These are phyloP conservation scores for Babesia gibsoni DNA, from an alignment of 169 alveolate species.

Conservation along the genomic window DNA sequence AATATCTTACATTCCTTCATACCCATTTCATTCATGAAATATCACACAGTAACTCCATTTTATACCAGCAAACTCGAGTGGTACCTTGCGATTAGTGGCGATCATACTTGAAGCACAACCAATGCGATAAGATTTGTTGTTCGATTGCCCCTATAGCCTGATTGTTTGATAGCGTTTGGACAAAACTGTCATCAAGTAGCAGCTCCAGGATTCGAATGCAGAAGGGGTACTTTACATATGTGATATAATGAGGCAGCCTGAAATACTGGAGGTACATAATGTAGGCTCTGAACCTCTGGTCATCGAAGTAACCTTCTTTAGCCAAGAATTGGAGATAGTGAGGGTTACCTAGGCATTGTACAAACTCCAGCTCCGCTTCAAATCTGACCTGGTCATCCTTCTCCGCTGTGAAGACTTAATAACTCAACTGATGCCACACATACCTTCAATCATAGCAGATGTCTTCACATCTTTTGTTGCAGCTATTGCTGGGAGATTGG, in stretches of 20 bases:
- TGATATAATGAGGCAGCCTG: conserved; percentile 65
- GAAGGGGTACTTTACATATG: conserved; percentile 66
- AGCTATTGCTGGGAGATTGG: background rate
- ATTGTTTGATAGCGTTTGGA: conserved; percentile 22
- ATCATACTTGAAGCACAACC: conserved; percentile 60
- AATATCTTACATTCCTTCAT: too few species aligned
- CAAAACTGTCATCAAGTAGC: conserved; percentile 59
- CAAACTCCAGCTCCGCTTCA: conserved; percentile 73
- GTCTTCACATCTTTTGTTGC: conserved; percentile 13
- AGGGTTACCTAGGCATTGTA: conserved; percentile 72
- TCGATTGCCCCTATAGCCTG: conserved; percentile 44
- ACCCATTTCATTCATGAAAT: too few species aligned
- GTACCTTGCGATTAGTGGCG: conserved; percentile 23
- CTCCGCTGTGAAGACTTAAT: conserved; percentile 8
- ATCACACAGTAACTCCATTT: too few species aligned
- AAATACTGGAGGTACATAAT: conserved; percentile 70
- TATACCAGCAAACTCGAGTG: background rate
- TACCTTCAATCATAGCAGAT: conserved; percentile 36
- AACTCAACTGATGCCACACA: background rate
- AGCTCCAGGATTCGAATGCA: conserved; percentile 71
- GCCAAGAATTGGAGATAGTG: conserved; percentile 65
- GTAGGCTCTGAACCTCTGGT: conserved; percentile 65
- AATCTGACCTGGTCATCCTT: conserved; percentile 68
- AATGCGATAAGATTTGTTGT: conserved; percentile 43
- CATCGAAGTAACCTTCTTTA: conserved; percentile 66